These are phyloP conservation scores for Vanderwaltozyma tropicalis DNA, from an alignment of 805 yeast species.

Conservation along the genomic window DNA sequence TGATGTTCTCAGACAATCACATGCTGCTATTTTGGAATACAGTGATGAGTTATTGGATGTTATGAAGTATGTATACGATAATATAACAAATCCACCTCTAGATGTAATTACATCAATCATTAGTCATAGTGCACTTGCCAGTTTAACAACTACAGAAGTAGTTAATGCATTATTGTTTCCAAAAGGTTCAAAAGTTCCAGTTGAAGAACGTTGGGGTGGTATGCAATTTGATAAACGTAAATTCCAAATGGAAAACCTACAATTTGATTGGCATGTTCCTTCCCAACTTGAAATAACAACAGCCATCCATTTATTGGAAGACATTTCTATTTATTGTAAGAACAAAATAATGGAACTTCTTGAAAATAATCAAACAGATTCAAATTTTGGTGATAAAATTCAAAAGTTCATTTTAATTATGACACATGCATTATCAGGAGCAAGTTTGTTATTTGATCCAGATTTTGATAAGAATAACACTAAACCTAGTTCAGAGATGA, in stretches of 20 bases:
- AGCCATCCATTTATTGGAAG: slow-evolving; percentile 50
- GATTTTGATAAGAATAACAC: slow-evolving; percentile 36
- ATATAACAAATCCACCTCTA: slow-evolving; percentile 42
- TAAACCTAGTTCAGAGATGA: slow-evolving; percentile 6
- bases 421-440: slow-evolving; percentile 56
- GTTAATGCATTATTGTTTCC: slow-evolving; percentile 45
- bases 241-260: slow-evolving; percentile 38
- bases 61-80: slow-evolving; percentile 20
- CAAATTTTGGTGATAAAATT: slow-evolving; percentile 38
- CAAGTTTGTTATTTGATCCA: slow-evolving; percentile 65
- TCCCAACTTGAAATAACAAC: slow-evolving; percentile 40
- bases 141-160: slow-evolving; percentile 52
- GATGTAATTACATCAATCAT: slow-evolving; percentile 50
- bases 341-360: slow-evolving; percentile 32
- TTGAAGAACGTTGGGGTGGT: slow-evolving; percentile 63
- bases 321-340: slow-evolving; percentile 36
- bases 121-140: slow-evolving; percentile 54
- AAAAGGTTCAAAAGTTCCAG: slow-evolving; percentile 31
- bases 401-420: slow-evolving; percentile 46
- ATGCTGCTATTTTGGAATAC: slow-evolving; percentile 35
- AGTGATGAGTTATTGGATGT: slow-evolving; percentile 36
- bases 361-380: slow-evolving; percentile 8
- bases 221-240: slow-evolving; percentile 47
- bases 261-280: slow-evolving; percentile 73
- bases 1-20: slow-evolving; percentile 62